Conservation (phyloP, 2,329 filamentous ascomycete species). For the Calonectria fujianensis region DNA sequence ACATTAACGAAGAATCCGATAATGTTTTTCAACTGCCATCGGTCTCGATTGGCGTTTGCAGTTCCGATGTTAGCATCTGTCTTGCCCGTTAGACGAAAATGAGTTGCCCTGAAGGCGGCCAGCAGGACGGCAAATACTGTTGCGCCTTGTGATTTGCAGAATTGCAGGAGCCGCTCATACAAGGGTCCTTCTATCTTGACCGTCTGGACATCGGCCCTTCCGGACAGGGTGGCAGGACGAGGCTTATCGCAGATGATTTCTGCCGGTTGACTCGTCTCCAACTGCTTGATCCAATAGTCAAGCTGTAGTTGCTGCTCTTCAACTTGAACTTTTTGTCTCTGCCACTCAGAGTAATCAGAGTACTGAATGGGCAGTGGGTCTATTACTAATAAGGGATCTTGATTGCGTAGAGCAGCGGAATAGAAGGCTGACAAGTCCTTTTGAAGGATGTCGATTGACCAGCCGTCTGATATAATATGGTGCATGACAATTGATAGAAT, state of each 20-base stretch:
- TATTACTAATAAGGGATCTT: slow-evolving; percentile 42
- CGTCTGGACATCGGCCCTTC: background rate
- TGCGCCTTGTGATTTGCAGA: background rate
- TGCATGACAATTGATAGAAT: slow-evolving; percentile 48
- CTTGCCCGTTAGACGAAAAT: slow-evolving; percentile 51
- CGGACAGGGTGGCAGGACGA: background rate
- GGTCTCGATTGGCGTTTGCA: slow-evolving; percentile 46
- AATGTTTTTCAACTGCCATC: slow-evolving; percentile 43
- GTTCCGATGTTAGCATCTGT: slow-evolving; percentile 51
- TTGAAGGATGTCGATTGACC: slow-evolving; percentile 45
- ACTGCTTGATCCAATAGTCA: background rate
- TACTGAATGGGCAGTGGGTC: slow-evolving; percentile 52
- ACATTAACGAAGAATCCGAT: slow-evolving; percentile 54
- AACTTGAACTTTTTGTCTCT: background rate
- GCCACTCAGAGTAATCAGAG: slow-evolving; percentile 48
- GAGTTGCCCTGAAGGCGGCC: slow-evolving; percentile 49
- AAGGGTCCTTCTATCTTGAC: background rate
- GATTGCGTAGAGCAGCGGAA: slow-evolving; percentile 33
- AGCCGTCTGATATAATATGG: slow-evolving; percentile 53
- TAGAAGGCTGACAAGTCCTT: slow-evolving; percentile 45
- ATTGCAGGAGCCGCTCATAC: background rate
- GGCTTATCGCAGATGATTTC: background rate
- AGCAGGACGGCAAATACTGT: slow-evolving; percentile 33
- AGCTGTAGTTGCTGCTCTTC: background rate
- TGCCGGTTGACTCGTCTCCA: background rate